A percentile compares a stretch with the other conserved stretches of the same genome.
Evolutionary conservation across 352 stramenopile species (phyloP).

Genomic region (Globisporangium solare): DNA sequence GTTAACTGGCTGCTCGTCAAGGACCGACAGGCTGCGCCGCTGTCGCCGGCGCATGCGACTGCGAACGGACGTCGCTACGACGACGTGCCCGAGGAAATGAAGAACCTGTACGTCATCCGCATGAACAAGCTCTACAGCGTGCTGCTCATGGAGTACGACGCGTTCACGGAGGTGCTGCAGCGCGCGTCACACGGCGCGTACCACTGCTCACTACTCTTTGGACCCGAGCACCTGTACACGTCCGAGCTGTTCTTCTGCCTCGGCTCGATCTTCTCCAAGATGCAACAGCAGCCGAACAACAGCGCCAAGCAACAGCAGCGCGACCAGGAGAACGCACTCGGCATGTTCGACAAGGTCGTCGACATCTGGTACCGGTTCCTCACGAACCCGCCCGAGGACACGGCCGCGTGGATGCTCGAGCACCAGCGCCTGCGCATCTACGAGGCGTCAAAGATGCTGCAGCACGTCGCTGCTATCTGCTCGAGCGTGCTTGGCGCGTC

Average conservation of each 20-base stretch:
- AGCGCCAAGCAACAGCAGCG: slow-evolving; percentile 11
- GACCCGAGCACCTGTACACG: slow-evolving; percentile 67
- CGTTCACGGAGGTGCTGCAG: slow-evolving; percentile 48
- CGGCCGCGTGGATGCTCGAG: slow-evolving; percentile 56
- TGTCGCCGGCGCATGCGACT: no score
- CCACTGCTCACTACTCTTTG: slow-evolving; percentile 65
- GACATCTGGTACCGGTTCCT: slow-evolving; percentile 78
- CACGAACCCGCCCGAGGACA: slow-evolving; percentile 62
- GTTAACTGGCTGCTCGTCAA: slow-evolving; percentile 76
- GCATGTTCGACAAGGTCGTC: slow-evolving; percentile 74
- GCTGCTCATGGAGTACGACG: slow-evolving; percentile 47
- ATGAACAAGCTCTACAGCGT: slow-evolving; percentile 76
- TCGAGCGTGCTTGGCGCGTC: slow-evolving; percentile 30
- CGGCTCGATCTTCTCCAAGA: slow-evolving; percentile 52
- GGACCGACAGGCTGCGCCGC: slow-evolving; percentile 22
- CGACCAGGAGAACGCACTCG: slow-evolving; percentile 45
- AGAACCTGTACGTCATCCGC: slow-evolving; percentile 53
- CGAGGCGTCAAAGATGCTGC: slow-evolving; percentile 53
- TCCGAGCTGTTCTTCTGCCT: slow-evolving; percentile 75
- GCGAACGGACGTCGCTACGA: slow-evolving; percentile 4
- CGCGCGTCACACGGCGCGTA: slow-evolving; percentile 62
- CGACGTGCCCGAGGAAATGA: slow-evolving; percentile 44
- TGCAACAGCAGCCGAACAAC: slow-evolving; percentile 29
- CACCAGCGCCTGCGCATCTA: slow-evolving; percentile 53
- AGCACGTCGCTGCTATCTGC: slow-evolving; percentile 41